Conservation (phyloP, 352 stramenopile species). For the Phytophthora fragariae region DNA sequence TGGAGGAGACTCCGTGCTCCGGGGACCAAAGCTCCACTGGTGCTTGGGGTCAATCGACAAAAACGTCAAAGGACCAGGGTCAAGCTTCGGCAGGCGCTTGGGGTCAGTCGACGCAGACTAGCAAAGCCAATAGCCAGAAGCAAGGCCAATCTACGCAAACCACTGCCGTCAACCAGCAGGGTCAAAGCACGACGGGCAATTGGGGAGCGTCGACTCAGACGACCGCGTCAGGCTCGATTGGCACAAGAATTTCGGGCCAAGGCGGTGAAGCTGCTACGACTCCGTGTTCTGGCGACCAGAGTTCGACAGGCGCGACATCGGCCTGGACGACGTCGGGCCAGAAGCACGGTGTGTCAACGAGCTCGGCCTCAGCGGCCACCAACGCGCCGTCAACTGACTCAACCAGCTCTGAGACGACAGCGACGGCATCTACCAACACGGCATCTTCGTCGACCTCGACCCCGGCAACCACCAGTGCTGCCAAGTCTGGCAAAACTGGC, state of each 20-base stretch:
- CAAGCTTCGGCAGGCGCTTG: background rate
- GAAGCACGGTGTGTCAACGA: slow-evolving; percentile 20
- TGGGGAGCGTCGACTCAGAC: slow-evolving; percentile 4
- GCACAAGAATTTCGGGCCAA: background rate
- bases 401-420: background rate
- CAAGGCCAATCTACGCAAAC: background rate
- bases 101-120: slow-evolving; percentile 5
- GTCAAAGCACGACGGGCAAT: background rate
- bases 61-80: background rate
- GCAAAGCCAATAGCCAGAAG: background rate
- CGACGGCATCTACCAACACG: too few relatives aligned
- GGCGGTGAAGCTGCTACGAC: slow-evolving; percentile 16
- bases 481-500: slow-evolving; percentile 25
- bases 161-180: background rate
- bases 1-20: slow-evolving; percentile 8
- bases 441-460: slow-evolving; percentile 1
- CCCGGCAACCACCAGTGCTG: slow-evolving; percentile 1
- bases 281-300: slow-evolving; percentile 22
- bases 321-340: slow-evolving; percentile 18
- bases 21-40: slow-evolving; percentile 2
- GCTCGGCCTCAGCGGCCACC: slow-evolving; percentile 10
- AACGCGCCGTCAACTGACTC: slow-evolving; percentile 3
- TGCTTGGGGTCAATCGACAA: background rate
- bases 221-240: slow-evolving; percentile 15
- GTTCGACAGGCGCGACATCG: slow-evolving; percentile 11